Base-by-base conservation (phyloP, 2,329 filamentous ascomycete species). In the Stachybotrys chlorohalonatus region DNA sequence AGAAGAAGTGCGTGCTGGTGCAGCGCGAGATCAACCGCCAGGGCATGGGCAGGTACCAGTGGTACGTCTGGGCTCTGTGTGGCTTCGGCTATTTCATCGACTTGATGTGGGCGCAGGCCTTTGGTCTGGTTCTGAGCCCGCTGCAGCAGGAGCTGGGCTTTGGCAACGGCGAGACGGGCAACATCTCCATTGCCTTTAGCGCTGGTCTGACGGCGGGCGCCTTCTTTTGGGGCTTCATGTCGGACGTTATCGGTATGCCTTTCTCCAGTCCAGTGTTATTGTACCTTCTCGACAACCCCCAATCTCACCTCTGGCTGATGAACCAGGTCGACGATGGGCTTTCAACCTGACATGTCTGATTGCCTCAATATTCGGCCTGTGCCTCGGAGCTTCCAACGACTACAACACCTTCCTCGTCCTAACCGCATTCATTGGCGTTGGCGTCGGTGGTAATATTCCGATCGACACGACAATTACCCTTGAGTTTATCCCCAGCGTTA, bases 321-420 rank as follows among this genome's bases (percentile, higher is more conserved):
- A 24, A 6, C 1, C 16, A 74, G 72, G 70, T 53, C 74, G 80
- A 32, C 71, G 73, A 54, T 81, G 77, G 75, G 79, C 79, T 0
- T 83, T 83, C 67, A 83, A 83, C 61, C 59, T 81, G 45, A 83
- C 80, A 0, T 79, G 79, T 50, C 69, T 83, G n/a, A 71, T 82
- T 53, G 70, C 77, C 1, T 76, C 76, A 8, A 62, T 78, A 3
- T 83, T 83, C 56, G 79, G 80, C 8, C 64, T 82, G 0, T 75
- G 73, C 24, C 70, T 82, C 1, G 80, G 75, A 13, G 74, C 72
- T 1, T 75, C 77, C 8, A 71, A 75, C 54, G 73, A 66, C 11
- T 82, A 81, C 66, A 72, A 62, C 15, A 73, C 73, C 3, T 78
- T 83, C 51, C 70, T 82, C 17, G 73, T 78, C 13, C 63, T 82